Percentiles rank a stretch among this genome's conserved stretches.
phyloP scores from a whole-genome alignment of 2,329 filamentous ascomycete species.

The Mollisiaceae sp. region DNA sequence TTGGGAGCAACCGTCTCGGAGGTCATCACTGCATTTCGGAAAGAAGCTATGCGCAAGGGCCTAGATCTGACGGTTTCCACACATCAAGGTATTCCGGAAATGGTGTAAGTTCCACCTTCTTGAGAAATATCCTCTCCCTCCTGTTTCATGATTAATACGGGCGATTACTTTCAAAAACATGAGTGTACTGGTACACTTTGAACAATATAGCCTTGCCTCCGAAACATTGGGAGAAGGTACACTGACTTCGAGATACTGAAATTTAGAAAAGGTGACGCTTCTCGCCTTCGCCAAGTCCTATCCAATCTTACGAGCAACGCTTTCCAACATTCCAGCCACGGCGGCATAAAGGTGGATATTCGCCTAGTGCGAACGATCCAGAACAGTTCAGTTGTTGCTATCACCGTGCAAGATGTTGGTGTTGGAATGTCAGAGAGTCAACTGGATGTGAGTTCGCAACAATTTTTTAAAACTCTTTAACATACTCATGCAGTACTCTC shows the following conservation, averaged over 20 bases:
- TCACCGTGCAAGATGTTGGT: slow-evolving; percentile 35
- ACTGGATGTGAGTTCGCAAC: slow-evolving; percentile 29
- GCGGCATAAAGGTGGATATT: slow-evolving; percentile 36
- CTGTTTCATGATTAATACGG: neutral
- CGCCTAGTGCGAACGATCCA: slow-evolving; percentile 21
- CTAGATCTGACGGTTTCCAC: slow-evolving; percentile 31
- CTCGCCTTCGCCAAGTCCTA: slow-evolving; percentile 33
- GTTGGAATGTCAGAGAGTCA: slow-evolving; percentile 35
- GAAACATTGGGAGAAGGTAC: neutral
- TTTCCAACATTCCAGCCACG: slow-evolving; percentile 31
- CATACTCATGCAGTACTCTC: neutral
- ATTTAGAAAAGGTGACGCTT: slow-evolving; percentile 26
- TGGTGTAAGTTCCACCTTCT: slow-evolving; percentile 23
- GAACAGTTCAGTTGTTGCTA: slow-evolving; percentile 26
- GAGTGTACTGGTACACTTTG: neutral
- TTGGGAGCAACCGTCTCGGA: slow-evolving; percentile 24
- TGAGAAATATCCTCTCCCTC: neutral
- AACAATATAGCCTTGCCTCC: too few species aligned
- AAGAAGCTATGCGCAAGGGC: slow-evolving; percentile 32
- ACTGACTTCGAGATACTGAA: neutral
- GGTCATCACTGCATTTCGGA: slow-evolving; percentile 27
- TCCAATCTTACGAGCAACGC: slow-evolving; percentile 35
- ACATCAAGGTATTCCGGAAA: slow-evolving; percentile 31
- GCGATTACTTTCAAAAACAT: neutral
- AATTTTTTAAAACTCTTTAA: neutral